These are phyloP conservation scores for Xerocomus amazonicus DNA, from an alignment of 1,284 basidiomycete genomes.

Conservation along the genomic window DNA sequence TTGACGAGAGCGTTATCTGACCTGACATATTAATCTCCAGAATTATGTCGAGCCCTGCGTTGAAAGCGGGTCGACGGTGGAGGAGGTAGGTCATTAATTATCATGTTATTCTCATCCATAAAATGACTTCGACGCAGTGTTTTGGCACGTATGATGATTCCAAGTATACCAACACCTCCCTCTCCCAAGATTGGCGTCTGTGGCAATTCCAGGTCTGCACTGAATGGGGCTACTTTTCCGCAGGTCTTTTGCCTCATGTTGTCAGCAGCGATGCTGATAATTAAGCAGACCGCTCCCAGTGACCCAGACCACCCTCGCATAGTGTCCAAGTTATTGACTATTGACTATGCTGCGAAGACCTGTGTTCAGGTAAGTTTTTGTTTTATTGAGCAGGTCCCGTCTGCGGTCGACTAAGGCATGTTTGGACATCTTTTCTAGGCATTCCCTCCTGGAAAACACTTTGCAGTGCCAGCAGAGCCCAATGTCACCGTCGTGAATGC, in stretches of 20 bases:
- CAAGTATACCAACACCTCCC: constrained; percentile 58
- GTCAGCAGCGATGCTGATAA: neutral
- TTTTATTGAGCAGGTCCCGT: neutral
- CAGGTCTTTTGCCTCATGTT: constrained; percentile 30
- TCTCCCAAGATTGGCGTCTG: constrained; percentile 75
- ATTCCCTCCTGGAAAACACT: constrained; percentile 75
- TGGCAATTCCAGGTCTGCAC: constrained; percentile 94
- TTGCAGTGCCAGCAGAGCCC: constrained; percentile 67
- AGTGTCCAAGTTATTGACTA: constrained; percentile 69
- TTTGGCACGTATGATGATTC: constrained; percentile 79
- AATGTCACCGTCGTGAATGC: constrained; percentile 79
- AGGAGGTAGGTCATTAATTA: constrained; percentile 47
- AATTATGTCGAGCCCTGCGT: constrained; percentile 61
- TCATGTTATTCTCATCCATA: neutral
- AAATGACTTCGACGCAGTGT: constrained; percentile 50
- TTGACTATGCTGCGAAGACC: constrained; percentile 77
- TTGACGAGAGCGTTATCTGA: neutral
- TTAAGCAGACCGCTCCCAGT: constrained; percentile 62
- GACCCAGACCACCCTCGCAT: constrained; percentile 61
- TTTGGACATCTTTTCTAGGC: constrained; percentile 44
- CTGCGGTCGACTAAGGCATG: neutral
- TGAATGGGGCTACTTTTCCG: constrained; percentile 90
- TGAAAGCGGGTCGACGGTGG: constrained; percentile 42
- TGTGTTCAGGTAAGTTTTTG: constrained; percentile 59
- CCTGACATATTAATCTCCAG: constrained; percentile 33